Evolutionary conservation across 1,284 basidiomycete species (phyloP).

Genomic region (Tilletia indica): DNA sequence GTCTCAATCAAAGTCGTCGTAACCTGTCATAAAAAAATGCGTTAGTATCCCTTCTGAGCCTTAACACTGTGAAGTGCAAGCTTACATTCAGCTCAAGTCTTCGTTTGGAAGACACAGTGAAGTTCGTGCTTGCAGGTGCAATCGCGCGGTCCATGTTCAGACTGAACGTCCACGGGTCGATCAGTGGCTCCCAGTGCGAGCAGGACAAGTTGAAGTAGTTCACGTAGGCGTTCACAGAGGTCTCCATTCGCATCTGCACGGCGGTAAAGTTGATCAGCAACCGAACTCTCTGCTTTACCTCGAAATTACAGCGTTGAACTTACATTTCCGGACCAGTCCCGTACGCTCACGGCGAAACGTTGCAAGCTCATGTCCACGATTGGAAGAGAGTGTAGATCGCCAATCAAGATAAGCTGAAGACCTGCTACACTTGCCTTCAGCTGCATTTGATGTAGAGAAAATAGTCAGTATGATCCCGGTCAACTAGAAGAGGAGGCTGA

Average conservation of each 20-base stretch:
- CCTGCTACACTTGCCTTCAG: constrained; percentile 60
- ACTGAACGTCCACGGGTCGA: constrained; percentile 87
- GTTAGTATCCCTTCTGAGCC: neutral
- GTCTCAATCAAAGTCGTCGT: constrained; percentile 89
- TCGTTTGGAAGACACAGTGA: constrained; percentile 74
- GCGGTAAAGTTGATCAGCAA: neutral
- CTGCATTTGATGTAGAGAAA: neutral
- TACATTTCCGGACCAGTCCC: constrained; percentile 86
- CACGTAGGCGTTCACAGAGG: constrained; percentile 68
- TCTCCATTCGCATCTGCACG: constrained; percentile 59
- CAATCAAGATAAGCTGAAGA: constrained; percentile 88
- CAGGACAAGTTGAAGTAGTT: constrained; percentile 97
- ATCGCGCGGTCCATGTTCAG: constrained; percentile 53
- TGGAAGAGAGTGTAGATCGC: constrained; percentile 91
- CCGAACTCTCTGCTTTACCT: neutral
- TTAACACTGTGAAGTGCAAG: constrained; percentile 54
- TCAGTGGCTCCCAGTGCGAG: constrained; percentile 98
- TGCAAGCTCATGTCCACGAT: constrained; percentile 84
- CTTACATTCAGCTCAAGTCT: constrained; percentile 77
- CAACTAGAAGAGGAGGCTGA: no score
- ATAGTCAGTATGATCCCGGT: no score
- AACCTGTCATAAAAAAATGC: neutral
- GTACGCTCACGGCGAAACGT: constrained; percentile 77
- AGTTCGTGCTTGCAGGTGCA: constrained; percentile 61
- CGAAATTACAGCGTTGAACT: neutral